Evolutionary conservation across 2,329 filamentous ascomycete species (phyloP).

Genomic region (Diaporthe sp.): DNA sequence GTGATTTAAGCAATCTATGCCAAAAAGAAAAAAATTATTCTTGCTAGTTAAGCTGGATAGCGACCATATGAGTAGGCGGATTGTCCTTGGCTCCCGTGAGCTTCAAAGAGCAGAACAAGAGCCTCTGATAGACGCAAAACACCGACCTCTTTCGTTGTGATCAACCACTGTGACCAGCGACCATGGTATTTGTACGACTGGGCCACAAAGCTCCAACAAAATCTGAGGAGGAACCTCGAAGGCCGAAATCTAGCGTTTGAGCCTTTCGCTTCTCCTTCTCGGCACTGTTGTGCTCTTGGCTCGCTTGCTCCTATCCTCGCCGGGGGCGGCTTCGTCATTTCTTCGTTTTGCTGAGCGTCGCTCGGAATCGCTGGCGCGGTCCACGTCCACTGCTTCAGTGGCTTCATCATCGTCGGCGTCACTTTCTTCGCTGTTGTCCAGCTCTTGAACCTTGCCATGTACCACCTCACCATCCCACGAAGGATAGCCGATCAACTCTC

Average conservation of each 20-base stretch:
- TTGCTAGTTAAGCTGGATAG: not conserved
- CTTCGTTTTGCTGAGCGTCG: not conserved
- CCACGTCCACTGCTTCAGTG: not conserved
- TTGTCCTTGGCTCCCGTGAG: not conserved
- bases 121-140: not conserved
- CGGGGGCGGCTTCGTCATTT: not conserved
- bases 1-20: too few species aligned
- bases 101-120: not conserved
- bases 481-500: constrained; percentile 3
- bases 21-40: too few species aligned
- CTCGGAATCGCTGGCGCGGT: not conserved
- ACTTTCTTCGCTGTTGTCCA: not conserved
- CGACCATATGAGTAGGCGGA: not conserved
- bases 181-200: not conserved
- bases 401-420: not conserved
- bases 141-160: not conserved
- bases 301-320: not conserved
- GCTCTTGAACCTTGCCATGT: not conserved
- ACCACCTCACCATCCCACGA: not conserved
- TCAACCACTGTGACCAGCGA: not conserved
- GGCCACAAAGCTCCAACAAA: not conserved
- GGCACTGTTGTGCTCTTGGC: not conserved
- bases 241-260: not conserved
- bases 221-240: not conserved
- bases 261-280: not conserved